phyloP scores from a whole-genome alignment of 2,329 filamentous ascomycete species.

The Ophiocordyceps australis region DNA sequence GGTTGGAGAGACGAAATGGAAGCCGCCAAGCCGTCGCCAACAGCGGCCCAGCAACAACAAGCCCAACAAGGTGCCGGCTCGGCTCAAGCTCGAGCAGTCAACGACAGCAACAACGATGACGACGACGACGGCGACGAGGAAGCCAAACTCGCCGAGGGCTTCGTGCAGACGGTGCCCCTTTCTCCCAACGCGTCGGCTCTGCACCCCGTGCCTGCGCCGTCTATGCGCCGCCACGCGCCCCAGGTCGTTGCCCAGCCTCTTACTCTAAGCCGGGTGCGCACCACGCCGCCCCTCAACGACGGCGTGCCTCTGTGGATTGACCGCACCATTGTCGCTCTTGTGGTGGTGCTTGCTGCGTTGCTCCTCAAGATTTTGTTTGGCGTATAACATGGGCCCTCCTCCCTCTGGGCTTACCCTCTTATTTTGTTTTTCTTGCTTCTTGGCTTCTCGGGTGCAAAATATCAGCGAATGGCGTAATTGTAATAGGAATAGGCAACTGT shows the following conservation, averaged over 20 bases:
- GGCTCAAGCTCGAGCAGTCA: too few relatives aligned
- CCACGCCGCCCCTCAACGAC: constrained; percentile 11
- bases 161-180: constrained; percentile 28
- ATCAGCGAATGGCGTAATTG: too few relatives aligned
- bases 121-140: constrained; percentile 22
- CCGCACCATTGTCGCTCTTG: constrained; percentile 55
- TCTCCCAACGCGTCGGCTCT: background rate
- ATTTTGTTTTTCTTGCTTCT: too few relatives aligned
- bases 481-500: too few relatives aligned
- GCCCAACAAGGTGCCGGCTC: background rate
- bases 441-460: too few relatives aligned
- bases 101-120: constrained; percentile 4
- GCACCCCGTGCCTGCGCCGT: background rate
- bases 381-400: too few relatives aligned
- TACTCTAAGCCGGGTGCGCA: constrained; percentile 3
- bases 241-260: background rate
- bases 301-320: constrained; percentile 62
- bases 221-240: background rate
- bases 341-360: constrained; percentile 53
- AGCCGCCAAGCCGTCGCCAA: constrained; percentile 10
- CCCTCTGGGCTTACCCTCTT: too few relatives aligned
- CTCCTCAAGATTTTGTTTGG: constrained; percentile 36
- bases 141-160: constrained; percentile 37
- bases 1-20: constrained; percentile 58
- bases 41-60: constrained; percentile 6